Percentiles rank a stretch among this genome's conserved stretches.
phyloP scores from a whole-genome alignment of 2,329 filamentous ascomycete species.

The Biscogniauxia sp. region DNA sequence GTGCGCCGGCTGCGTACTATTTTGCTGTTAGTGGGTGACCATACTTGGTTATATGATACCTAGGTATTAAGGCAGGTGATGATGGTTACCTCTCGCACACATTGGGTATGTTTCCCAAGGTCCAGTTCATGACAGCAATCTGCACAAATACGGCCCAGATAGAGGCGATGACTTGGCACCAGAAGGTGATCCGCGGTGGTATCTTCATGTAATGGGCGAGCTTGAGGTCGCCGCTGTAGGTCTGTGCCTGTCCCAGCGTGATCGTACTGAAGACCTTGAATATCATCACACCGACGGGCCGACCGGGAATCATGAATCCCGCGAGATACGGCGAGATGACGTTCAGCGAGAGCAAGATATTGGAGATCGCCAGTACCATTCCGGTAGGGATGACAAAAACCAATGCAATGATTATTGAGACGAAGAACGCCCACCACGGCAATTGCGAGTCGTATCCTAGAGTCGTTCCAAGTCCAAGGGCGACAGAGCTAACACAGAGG shows the following conservation, averaged over 20 bases:
- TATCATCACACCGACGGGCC: slow-evolving; percentile 54
- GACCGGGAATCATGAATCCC: slow-evolving; percentile 58
- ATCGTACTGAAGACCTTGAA: slow-evolving; percentile 51
- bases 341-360: slow-evolving; percentile 50
- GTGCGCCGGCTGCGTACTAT: slow-evolving; percentile 40
- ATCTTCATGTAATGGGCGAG: slow-evolving; percentile 39
- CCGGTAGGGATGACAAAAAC: slow-evolving; percentile 47
- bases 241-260: slow-evolving; percentile 36
- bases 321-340: slow-evolving; percentile 54
- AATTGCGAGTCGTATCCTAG: slow-evolving; percentile 48
- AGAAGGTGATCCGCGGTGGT: slow-evolving; percentile 48
- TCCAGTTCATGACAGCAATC: slow-evolving; percentile 48
- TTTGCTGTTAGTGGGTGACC: slow-evolving; percentile 27
- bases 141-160: slow-evolving; percentile 48
- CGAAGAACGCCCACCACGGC: slow-evolving; percentile 52
- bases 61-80: slow-evolving; percentile 12
- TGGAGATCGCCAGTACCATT: slow-evolving; percentile 50
- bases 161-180: slow-evolving; percentile 48
- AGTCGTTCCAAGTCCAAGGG: slow-evolving; percentile 43
- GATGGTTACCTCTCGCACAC: slow-evolving; percentile 37
- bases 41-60: too few species aligned
- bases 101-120: slow-evolving; percentile 43
- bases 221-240: slow-evolving; percentile 36
- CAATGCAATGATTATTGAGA: slow-evolving; percentile 45
- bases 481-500: slow-evolving; percentile 45